These are phyloP conservation scores for Crithidia brevicula DNA, from an alignment of 208 protist genomes.

Conservation along the genomic window DNA sequence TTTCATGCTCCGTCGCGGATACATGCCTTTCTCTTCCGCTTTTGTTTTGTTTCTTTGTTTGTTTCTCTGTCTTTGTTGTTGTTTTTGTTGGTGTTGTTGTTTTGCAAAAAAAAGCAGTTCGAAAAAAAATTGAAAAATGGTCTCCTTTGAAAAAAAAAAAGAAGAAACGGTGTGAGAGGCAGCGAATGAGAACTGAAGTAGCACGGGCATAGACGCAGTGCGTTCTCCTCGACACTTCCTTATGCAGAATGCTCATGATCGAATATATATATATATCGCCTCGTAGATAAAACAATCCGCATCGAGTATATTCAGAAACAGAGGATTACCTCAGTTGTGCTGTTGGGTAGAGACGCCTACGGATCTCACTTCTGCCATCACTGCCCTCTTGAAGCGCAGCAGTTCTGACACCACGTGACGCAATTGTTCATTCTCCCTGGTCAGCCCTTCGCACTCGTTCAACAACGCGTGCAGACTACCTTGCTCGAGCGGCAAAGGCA, in stretches of 20 bases:
- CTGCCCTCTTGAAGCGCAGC: slow-evolving; percentile 31
- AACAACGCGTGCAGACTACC: slow-evolving; percentile 5
- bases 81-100: slow-evolving; percentile 14
- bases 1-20: too few relatives aligned
- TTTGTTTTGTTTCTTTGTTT: not conserved
- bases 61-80: not conserved
- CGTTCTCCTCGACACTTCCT: too few relatives aligned
- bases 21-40: too few relatives aligned
- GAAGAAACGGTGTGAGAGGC: too few relatives aligned
- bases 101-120: not conserved
- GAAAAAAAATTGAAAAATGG: not conserved
- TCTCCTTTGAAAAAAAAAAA: not conserved
- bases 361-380: slow-evolving; percentile 24
- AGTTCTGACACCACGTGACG: slow-evolving; percentile 14
- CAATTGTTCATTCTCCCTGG: slow-evolving; percentile 21
- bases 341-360: too few relatives aligned
- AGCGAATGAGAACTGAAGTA: too few relatives aligned
- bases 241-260: too few relatives aligned
- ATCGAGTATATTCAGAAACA: too few relatives aligned
- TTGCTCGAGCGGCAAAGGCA: not conserved
- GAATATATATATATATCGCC: too few relatives aligned
- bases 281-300: too few relatives aligned
- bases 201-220: too few relatives aligned
- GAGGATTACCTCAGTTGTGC: too few relatives aligned
- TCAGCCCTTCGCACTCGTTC: slow-evolving; percentile 2